These are phyloP conservation scores for Nicotiana sylvestris DNA, from an alignment of 257 asterid genomes.

Conservation along the genomic window DNA sequence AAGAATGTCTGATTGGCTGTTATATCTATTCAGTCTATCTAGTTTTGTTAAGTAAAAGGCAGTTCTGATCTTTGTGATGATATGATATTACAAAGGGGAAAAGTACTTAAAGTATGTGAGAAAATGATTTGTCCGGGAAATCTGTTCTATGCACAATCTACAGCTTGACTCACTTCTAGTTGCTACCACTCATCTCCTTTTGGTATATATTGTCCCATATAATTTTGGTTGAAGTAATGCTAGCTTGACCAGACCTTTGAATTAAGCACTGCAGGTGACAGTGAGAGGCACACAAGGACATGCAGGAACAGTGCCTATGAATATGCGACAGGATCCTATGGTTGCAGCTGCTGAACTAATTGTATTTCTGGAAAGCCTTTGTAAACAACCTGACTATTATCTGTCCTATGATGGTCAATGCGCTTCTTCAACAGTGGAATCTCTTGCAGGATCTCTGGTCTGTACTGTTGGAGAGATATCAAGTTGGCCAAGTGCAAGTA, in stretches of 20 bases:
- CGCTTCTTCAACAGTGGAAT: slow-evolving; percentile 47
- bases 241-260: not conserved
- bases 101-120: slow-evolving; percentile 1
- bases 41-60: not conserved
- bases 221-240: not conserved
- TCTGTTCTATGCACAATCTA: not conserved
- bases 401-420: slow-evolving; percentile 72
- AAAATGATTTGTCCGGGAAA: not conserved
- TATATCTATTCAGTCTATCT: not conserved
- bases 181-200: not conserved
- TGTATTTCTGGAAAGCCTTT: slow-evolving; percentile 71
- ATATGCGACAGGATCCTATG: slow-evolving; percentile 95
- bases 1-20: not conserved
- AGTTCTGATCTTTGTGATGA: not conserved
- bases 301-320: slow-evolving; percentile 98
- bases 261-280: slow-evolving; percentile 52
- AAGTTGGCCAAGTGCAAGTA: slow-evolving; percentile 98
- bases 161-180: not conserved
- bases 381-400: slow-evolving; percentile 79
- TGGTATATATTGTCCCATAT: not conserved
- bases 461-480: slow-evolving; percentile 98
- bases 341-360: slow-evolving; percentile 92
- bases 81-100: not conserved
- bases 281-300: slow-evolving; percentile 98
- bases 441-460: slow-evolving; percentile 89